Conservation (phyloP, 192 early-diverging fungal species). For the Coemansia sp. region DNA sequence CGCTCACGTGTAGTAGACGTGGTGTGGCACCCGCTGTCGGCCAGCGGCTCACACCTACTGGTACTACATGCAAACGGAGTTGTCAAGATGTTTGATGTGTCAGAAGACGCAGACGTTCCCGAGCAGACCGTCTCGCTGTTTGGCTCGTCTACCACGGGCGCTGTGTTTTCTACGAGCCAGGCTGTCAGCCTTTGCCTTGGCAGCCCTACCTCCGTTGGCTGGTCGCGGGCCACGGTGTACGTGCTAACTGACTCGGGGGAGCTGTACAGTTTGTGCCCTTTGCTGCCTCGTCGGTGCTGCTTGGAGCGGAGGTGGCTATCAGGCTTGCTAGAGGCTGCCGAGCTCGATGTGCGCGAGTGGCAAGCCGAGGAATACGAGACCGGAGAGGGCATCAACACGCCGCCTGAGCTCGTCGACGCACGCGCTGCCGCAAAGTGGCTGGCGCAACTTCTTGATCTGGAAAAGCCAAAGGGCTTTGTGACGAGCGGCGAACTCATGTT, state of each 20-base stretch:
- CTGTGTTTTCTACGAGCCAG: constrained; percentile 41
- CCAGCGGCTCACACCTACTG: constrained; percentile 68
- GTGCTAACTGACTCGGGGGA: constrained; percentile 72
- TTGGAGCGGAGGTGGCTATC: constrained; percentile 44
- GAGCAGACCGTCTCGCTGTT: constrained; percentile 63
- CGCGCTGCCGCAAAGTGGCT: constrained; percentile 42
- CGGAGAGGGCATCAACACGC: constrained; percentile 29
- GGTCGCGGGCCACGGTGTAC: constrained; percentile 76
- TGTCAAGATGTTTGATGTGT: constrained; percentile 75
- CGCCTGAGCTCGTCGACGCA: constrained; percentile 51
- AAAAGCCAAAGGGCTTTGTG: constrained; percentile 8
- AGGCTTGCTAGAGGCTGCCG: constrained; percentile 39
- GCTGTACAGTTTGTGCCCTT: constrained; percentile 76
- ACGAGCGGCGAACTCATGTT: constrained; percentile 25
- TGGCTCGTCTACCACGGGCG: constrained; percentile 10
- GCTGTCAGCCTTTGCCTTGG: constrained; percentile 60
- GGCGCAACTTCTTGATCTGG: constrained; percentile 22
- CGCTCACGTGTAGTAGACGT: constrained; percentile 65
- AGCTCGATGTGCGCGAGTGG: constrained; percentile 55
- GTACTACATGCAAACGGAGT: constrained; percentile 69
- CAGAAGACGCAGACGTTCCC: constrained; percentile 62
- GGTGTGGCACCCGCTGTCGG: constrained; percentile 82
- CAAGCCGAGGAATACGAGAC: constrained; percentile 55
- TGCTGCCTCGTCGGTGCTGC: constrained; percentile 64
- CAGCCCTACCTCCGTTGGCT: constrained; percentile 49